Conservation (phyloP, 106 monocot genomes). For the Dactylorhiza incarnata region DNA sequence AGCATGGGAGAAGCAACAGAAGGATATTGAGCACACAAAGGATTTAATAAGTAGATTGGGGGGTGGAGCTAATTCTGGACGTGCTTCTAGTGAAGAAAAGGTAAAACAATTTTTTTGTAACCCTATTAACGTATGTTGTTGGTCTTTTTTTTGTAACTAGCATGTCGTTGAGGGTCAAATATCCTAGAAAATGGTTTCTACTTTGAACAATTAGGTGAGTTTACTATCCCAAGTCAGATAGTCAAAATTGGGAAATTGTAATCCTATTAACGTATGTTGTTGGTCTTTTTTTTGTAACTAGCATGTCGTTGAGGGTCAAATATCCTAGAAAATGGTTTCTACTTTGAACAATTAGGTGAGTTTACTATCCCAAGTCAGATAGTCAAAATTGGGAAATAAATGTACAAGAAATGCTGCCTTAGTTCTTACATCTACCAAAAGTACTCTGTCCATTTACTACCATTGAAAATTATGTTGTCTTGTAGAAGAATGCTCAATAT, state of each 20-base stretch:
- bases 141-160: background rate
- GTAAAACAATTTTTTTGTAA: constrained; percentile 18
- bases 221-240: background rate
- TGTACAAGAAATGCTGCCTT: background rate
- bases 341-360: background rate
- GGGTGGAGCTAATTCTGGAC: constrained; percentile 90
- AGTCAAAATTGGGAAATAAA: background rate
- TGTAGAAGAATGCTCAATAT: too few species aligned
- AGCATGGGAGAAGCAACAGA: constrained; percentile 98
- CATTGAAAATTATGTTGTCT: background rate
- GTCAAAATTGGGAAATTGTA: background rate
- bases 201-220: background rate
- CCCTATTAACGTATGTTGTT: background rate
- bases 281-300: background rate
- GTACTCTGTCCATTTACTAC: background rate
- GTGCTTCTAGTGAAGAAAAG: constrained; percentile 98
- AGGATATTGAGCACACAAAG: constrained; percentile 89
- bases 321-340: background rate
- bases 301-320: background rate
- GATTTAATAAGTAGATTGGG: constrained; percentile 89
- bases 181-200: background rate
- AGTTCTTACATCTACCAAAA: background rate
- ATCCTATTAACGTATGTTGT: background rate
- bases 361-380: background rate
- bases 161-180: background rate